Evolutionary conservation across 352 stramenopile species (phyloP), one percentile per base, ranked within the genome.

Genomic region (Globisporangium okanoganense): DNA sequence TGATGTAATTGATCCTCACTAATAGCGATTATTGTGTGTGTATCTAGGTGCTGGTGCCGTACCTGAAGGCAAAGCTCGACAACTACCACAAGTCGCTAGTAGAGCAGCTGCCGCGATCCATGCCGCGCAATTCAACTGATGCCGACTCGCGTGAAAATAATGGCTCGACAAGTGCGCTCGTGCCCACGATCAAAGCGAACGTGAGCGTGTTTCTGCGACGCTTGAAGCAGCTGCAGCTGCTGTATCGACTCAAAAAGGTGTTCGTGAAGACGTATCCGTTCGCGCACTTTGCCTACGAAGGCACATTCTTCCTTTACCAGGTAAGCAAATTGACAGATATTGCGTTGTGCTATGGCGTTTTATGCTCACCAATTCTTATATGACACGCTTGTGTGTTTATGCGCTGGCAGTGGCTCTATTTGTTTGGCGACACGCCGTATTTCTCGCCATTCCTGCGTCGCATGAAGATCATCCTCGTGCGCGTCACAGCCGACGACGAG

Each of bases 361-460:
- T 29, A 31, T n/a, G 38, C 54, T 61, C 5, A 61, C 24, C 31
- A 7, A 49, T 7, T 10, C n/a, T n/a, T 56, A 4, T 41, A 41
- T 43, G 44, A 14, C 22, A n/a, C 35, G 16, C 16, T 51, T 25
- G 4, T 36, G 2, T 55, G 9, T 38, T 31, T 66, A 3, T 29
- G 50, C 25, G 14, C 24, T 16, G 35, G 6, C 47, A 95, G 76
- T 92, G 82, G 86, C 59, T 94, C 25, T 95, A 95, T 70, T 57
- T 95, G 57, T 88, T 95, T 67, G 84, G 82, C 25, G 81, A 94
- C 44, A 93, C 86, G 4, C 79, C 76, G 4, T 92, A 88, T 50
- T 95, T 95, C 57, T 89, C 86, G 7, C 86, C 86, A 3, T 87
- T 94, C 47, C 62, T 94, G 14, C 81, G 73, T 0, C 71, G 67